Evolutionary conservation across 768 basidiomycete species (phyloP).

Genomic region (Rhizopogon roseolus): DNA sequence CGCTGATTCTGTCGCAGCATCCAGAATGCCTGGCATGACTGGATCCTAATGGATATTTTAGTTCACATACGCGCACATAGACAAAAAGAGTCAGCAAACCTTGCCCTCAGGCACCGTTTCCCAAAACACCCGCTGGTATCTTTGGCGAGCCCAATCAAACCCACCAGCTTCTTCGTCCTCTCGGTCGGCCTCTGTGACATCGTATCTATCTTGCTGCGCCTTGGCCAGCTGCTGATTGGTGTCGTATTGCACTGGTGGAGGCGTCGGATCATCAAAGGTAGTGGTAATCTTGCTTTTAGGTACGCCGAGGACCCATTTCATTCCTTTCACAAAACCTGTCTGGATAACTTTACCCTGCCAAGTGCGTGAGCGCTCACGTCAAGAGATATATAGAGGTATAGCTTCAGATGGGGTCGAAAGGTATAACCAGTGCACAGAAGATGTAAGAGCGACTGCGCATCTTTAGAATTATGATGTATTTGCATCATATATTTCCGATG

Average conservation of each 20-base stretch:
- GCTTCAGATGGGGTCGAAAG: constrained; percentile 73
- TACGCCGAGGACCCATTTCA: constrained; percentile 78
- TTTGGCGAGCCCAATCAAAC: constrained; percentile 51
- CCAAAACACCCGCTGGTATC: constrained; percentile 75
- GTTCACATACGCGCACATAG: neutral
- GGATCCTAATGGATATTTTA: constrained; percentile 40
- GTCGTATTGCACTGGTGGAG: constrained; percentile 1
- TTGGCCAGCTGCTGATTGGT: neutral
- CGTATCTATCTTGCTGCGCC: constrained; percentile 27
- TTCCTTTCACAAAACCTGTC: constrained; percentile 73
- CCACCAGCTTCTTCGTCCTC: constrained; percentile 49
- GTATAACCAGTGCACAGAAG: constrained; percentile 50
- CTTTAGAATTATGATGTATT: constrained; percentile 62
- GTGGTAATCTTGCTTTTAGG: constrained; percentile 15
- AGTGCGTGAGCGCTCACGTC: constrained; percentile 2
- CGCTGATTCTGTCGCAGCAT: constrained; percentile 39
- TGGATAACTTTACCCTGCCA: constrained; percentile 62
- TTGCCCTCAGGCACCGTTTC: constrained; percentile 69
- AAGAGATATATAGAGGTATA: constrained; percentile 9
- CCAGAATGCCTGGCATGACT: constrained; percentile 52
- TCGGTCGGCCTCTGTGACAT: constrained; percentile 57
- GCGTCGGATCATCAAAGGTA: constrained; percentile 2
- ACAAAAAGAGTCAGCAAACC: constrained; percentile 34
- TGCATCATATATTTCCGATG: constrained; percentile 39
- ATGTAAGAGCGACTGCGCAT: constrained; percentile 61